phyloP scores from a whole-genome alignment of 148 eudicot genomes.

The Silene conica region DNA sequence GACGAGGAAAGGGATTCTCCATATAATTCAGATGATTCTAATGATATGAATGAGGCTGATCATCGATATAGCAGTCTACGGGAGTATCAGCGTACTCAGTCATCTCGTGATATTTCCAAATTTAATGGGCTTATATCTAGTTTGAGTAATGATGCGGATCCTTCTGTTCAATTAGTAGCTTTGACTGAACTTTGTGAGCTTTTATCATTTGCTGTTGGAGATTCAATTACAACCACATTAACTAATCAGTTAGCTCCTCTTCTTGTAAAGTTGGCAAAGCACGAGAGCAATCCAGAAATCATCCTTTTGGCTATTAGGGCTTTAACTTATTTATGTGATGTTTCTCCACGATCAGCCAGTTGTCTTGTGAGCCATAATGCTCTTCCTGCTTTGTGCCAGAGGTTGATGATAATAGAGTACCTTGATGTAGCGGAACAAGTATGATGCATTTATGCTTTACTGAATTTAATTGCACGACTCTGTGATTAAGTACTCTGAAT shows the following conservation, averaged over 20 bases:
- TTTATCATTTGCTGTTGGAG: slow-evolving; percentile 63
- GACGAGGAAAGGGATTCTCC: slow-evolving; percentile 72
- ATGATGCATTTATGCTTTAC: slow-evolving; percentile 23
- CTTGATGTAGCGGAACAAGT: slow-evolving; percentile 96
- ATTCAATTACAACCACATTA: slow-evolving; percentile 50
- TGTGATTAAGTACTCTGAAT: neutral
- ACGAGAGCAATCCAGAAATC: slow-evolving; percentile 61
- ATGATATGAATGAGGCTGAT: slow-evolving; percentile 44
- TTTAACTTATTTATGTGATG: slow-evolving; percentile 85
- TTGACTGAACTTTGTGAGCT: slow-evolving; percentile 85
- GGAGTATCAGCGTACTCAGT: slow-evolving; percentile 48
- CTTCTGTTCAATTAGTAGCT: slow-evolving; percentile 58
- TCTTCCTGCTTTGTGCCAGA: slow-evolving; percentile 73
- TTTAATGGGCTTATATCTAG: slow-evolving; percentile 45
- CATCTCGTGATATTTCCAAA: slow-evolving; percentile 47
- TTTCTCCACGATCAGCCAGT: slow-evolving; percentile 54
- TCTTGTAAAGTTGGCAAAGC: slow-evolving; percentile 69
- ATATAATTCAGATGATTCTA: slow-evolving; percentile 75
- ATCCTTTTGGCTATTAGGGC: slow-evolving; percentile 89
- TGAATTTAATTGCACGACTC: neutral
- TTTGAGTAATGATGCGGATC: slow-evolving; percentile 52
- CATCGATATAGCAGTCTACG: slow-evolving; percentile 38
- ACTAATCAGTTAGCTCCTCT: slow-evolving; percentile 59
- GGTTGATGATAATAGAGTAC: slow-evolving; percentile 64
- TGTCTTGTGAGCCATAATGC: slow-evolving; percentile 70